Evolutionary conservation across 768 basidiomycete genomes (phyloP), one percentile per base, ranked within the genome.

Genomic region (Gymnopilus junonius): DNA sequence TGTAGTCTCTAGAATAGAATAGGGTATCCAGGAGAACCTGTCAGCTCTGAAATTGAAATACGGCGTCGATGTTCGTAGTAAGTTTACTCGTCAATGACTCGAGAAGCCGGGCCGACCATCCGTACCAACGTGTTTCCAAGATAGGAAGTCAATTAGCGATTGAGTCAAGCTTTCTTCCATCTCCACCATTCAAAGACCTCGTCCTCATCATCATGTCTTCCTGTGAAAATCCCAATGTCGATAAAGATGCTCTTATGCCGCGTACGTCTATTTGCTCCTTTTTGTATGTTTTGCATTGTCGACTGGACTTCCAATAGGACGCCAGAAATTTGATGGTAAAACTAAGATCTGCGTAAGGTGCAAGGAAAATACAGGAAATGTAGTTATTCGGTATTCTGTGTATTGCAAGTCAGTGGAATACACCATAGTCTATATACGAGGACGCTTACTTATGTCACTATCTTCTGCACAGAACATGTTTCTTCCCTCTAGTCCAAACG

Each of bases 311-410:
- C 29, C 20, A 21, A 35, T 64, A 93, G 92, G 84, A 32, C 86
- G 87, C 25, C 76, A 78, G 56, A 92, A 85, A 69, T 91, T 86
- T 68, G 90, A 90, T 71, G 67, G 70, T 21, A 87, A 85, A 74
- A 82, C 86, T 2, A 88, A 80, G 62, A 71, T 74, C 12, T 94
- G 92, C 67, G 81, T 92, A n/a, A 90, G 88, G 69, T 94, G 93
- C 75, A 93, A 92, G 72, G 77, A 74, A 31, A 83, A 82, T 25
- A 65, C 59, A 7, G 93, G 91, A 23, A 90, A 87, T 56, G 77
- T 93, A 29, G 87, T 93, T 51, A 86, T 93, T 59, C 83, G 91
- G 42, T 91, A 94, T 72, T 87, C 90, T 14, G 89, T 92, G 20
- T 94, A 94, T 70, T 94, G 93, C 91, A 92, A 87, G 92, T 92